Percentiles rank a stretch among this genome's conserved stretches.
phyloP scores from a whole-genome alignment of 129 eudicot species.

The Calendula officinalis region DNA sequence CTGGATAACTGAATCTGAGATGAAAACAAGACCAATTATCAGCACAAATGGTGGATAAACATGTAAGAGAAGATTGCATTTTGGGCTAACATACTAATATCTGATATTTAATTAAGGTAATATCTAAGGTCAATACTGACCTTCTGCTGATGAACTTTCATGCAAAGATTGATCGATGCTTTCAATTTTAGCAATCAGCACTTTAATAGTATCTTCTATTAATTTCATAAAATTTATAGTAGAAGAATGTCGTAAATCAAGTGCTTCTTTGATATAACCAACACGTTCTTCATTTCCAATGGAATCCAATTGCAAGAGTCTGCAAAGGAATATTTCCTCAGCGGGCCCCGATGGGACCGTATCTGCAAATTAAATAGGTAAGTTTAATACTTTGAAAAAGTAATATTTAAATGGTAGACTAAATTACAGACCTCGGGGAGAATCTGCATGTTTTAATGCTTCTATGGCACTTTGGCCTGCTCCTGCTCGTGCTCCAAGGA shows the following conservation, averaged over 20 bases:
- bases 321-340: constrained; percentile 83
- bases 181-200: constrained; percentile 51
- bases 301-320: constrained; percentile 54
- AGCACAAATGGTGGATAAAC: constrained; percentile 7
- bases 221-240: constrained; percentile 55
- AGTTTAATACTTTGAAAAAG: not conserved
- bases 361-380: constrained; percentile 36
- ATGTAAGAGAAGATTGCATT: no score
- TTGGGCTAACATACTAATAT: no score
- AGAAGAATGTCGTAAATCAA: constrained; percentile 64
- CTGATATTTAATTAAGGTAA: no score
- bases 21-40: constrained; percentile 19
- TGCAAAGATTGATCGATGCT: constrained; percentile 52
- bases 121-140: constrained; percentile 36
- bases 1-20: constrained; percentile 60
- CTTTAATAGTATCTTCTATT: constrained; percentile 61
- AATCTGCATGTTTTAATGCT: constrained; percentile 55
- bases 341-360: constrained; percentile 70
- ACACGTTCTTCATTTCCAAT: constrained; percentile 44
- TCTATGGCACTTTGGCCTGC: constrained; percentile 60
- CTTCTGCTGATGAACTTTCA: constrained; percentile 71
- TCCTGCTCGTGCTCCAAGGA: constrained; percentile 78
- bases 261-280: constrained; percentile 49
- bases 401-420: constrained; percentile 4
- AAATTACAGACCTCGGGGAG: constrained; percentile 52